Percentiles rank a stretch among this genome's conserved stretches.
These are phyloP conservation scores for Ceratorhiza oryzae-sativae DNA, from an alignment of 1,284 basidiomycete genomes.

Conservation along the genomic window DNA sequence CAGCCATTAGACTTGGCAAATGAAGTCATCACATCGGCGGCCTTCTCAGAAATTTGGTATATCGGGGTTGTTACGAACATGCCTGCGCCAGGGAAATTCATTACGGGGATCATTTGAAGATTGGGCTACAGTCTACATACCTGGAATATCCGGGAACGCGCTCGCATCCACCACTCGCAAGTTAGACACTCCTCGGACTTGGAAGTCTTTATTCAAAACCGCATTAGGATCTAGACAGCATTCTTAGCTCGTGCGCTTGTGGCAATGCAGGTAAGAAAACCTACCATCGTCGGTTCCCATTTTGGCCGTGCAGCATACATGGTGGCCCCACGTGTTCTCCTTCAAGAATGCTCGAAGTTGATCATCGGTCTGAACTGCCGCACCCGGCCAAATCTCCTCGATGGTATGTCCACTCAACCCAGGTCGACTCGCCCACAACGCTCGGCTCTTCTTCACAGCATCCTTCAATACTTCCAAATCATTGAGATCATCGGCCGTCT, in stretches of 20 bases:
- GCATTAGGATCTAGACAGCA: background rate
- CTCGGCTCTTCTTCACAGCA: slow-evolving; percentile 33
- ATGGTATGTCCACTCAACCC: slow-evolving; percentile 35
- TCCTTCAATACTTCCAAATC: slow-evolving; percentile 39
- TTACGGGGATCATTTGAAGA: no score
- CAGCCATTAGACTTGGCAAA: slow-evolving; percentile 30
- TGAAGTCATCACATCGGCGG: slow-evolving; percentile 31
- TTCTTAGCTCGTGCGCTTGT: background rate
- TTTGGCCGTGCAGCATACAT: slow-evolving; percentile 35
- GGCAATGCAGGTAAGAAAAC: background rate
- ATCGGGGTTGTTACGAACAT: slow-evolving; percentile 38
- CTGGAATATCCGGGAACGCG: slow-evolving; percentile 30
- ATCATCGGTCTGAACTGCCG: slow-evolving; percentile 24
- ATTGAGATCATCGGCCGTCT: slow-evolving; percentile 35
- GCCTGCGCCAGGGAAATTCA: no score
- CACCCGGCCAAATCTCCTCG: slow-evolving; percentile 28
- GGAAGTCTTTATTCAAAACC: slow-evolving; percentile 34
- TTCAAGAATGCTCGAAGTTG: slow-evolving; percentile 25
- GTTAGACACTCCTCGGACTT: slow-evolving; percentile 28
- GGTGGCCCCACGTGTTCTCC: slow-evolving; percentile 34
- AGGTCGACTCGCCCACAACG: slow-evolving; percentile 23
- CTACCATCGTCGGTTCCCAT: slow-evolving; percentile 29
- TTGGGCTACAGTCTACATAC: background rate
- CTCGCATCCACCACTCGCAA: slow-evolving; percentile 33
- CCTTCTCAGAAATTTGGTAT: slow-evolving; percentile 33